These are phyloP conservation scores for Ascocoryne sarcoides DNA, from an alignment of 2,329 filamentous ascomycete species.

Conservation along the genomic window DNA sequence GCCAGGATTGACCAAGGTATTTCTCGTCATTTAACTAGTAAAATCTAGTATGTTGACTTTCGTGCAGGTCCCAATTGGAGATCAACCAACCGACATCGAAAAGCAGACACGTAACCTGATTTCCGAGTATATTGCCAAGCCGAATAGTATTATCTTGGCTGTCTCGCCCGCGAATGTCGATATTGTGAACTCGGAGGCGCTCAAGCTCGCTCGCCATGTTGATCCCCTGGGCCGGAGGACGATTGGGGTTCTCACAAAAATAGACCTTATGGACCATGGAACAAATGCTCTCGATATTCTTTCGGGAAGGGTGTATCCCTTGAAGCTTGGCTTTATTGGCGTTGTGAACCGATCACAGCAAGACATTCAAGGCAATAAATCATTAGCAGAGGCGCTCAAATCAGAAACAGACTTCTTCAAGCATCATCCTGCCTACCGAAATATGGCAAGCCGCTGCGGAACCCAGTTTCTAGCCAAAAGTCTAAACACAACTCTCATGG, in stretches of 20 bases:
- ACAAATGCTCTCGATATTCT: slow-evolving; percentile 97
- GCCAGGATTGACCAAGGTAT: slow-evolving; percentile 87
- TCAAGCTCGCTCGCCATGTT: slow-evolving; percentile 95
- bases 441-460: slow-evolving; percentile 87
- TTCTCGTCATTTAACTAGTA: slow-evolving; percentile 9
- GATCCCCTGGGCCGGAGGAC: slow-evolving; percentile 90
- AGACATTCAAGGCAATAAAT: slow-evolving; percentile 92
- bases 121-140: slow-evolving; percentile 96
- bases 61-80: slow-evolving; percentile 79
- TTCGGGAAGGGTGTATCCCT: slow-evolving; percentile 90
- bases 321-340: slow-evolving; percentile 96
- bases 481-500: slow-evolving; percentile 90
- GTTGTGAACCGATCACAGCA: slow-evolving; percentile 97
- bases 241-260: slow-evolving; percentile 92
- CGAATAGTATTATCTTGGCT: slow-evolving; percentile 94
- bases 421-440: slow-evolving; percentile 93
- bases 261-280: slow-evolving; percentile 97
- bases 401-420: slow-evolving; percentile 92
- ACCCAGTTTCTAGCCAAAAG: slow-evolving; percentile 93
- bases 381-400: slow-evolving; percentile 83
- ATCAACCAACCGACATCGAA: slow-evolving; percentile 95
- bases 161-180: slow-evolving; percentile 97
- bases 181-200: slow-evolving; percentile 92
- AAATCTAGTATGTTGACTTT: slow-evolving; percentile 6
- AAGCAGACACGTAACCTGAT: slow-evolving; percentile 96